These are phyloP conservation scores for Lanmaoa pseudosensibilis DNA, from an alignment of 768 basidiomycete genomes.

Conservation along the genomic window DNA sequence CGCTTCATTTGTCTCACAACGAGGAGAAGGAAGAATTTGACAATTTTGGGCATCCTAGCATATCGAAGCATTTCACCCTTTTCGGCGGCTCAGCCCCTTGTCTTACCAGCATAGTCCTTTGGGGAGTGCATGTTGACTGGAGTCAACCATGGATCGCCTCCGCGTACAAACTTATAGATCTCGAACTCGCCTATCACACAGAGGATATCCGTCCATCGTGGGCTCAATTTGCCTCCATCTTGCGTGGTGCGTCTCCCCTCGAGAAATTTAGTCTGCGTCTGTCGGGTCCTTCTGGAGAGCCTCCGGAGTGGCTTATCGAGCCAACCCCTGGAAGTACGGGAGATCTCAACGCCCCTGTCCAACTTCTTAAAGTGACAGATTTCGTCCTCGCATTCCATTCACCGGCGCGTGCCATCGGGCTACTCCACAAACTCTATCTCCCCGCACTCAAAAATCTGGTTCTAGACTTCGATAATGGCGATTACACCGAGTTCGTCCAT, in stretches of 20 bases:
- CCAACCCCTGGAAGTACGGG: constrained; percentile 16
- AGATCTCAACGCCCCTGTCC: constrained; percentile 33
- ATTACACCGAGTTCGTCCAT: constrained; percentile 50
- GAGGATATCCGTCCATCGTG: constrained; percentile 64
- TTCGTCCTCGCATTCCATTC: constrained; percentile 53
- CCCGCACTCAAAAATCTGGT: constrained; percentile 39
- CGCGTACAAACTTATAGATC: constrained; percentile 38
- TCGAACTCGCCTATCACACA: constrained; percentile 64
- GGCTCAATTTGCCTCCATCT: constrained; percentile 49
- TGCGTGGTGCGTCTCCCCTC: constrained; percentile 55
- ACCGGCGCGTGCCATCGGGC: constrained; percentile 39
- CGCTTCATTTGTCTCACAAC: constrained; percentile 55
- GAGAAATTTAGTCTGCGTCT: constrained; percentile 49
- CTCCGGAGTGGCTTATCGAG: constrained; percentile 36
- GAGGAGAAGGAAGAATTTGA: constrained; percentile 43
- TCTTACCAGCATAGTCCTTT: constrained; percentile 49
- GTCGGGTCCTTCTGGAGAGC: constrained; percentile 55
- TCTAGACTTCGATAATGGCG: constrained; percentile 57
- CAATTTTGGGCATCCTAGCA: constrained; percentile 22
- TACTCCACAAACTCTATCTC: constrained; percentile 30
- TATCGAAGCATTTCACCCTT: constrained; percentile 42
- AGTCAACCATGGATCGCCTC: constrained; percentile 37
- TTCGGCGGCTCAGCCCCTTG: constrained; percentile 56
- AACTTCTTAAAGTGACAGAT: constrained; percentile 26
- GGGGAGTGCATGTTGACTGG: constrained; percentile 77